These are phyloP conservation scores for Suhomyces pyralidae DNA, from an alignment of 805 yeast genomes.

Conservation along the genomic window DNA sequence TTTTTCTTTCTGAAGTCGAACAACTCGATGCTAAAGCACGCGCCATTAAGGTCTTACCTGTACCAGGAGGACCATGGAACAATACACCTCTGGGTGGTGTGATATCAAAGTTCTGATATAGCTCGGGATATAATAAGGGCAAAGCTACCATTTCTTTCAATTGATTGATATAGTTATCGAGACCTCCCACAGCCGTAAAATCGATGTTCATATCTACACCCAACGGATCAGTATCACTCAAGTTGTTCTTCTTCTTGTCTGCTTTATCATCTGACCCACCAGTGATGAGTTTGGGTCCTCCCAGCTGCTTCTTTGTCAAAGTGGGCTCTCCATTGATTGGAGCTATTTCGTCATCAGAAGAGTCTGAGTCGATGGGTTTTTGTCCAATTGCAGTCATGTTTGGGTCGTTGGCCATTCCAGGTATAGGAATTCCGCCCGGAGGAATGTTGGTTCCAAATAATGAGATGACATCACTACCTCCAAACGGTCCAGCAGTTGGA, in stretches of 20 bases:
- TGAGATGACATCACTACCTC: conserved; percentile 90
- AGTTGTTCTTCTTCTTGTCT: conserved; percentile 49
- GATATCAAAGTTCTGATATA: conserved; percentile 82
- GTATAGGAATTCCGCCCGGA: conserved; percentile 43
- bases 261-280: conserved; percentile 32
- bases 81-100: conserved; percentile 97
- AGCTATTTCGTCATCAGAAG: conserved; percentile 59
- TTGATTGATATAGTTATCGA: conserved; percentile 85
- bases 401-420: conserved; percentile 28
- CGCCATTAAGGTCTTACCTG: conserved; percentile 98
- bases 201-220: conserved; percentile 87
- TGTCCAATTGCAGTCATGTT: conserved; percentile 33
- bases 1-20: conserved; percentile 77
- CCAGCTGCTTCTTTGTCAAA: conserved; percentile 26
- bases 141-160: conserved; percentile 95
- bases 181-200: conserved; percentile 85
- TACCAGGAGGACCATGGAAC: conserved; percentile 99
- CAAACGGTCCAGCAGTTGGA: conserved; percentile 97
- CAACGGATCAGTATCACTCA: conserved; percentile 90
- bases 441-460: conserved; percentile 70
- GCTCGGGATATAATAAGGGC: conserved; percentile 90
- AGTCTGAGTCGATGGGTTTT: conserved; percentile 50
- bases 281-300: conserved; percentile 26
- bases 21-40: conserved; percentile 95
- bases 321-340: conserved; percentile 44